Conservation (phyloP, 768 basidiomycete genomes). For the Rhodocollybia butyracea region DNA sequence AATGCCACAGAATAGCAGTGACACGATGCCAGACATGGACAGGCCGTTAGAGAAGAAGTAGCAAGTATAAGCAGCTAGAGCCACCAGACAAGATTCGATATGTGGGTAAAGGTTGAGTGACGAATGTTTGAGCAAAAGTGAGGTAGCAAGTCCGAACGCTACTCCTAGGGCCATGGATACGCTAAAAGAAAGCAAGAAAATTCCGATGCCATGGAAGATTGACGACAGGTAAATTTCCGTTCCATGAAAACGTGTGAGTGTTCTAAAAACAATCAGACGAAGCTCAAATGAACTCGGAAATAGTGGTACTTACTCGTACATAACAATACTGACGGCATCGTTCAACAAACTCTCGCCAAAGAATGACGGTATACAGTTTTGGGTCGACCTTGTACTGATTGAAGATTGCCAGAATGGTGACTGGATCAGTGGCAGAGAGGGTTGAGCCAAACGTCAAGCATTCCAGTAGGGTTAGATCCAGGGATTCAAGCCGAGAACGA, state of each 20-base stretch:
- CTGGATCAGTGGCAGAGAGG: conserved; percentile 95
- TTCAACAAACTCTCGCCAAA: conserved; percentile 97
- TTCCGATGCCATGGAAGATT: conserved; percentile 94
- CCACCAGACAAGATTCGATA: conserved; percentile 95
- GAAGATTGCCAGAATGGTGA: conserved; percentile 97
- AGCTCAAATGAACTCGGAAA: background rate
- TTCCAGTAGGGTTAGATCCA: conserved; percentile 84
- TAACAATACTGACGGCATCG: conserved; percentile 99
- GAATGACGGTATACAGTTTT: conserved; percentile 93
- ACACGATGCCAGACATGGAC: conserved; percentile 94
- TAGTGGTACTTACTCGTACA: conserved; percentile 87
- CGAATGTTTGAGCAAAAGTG: conserved; percentile 92
- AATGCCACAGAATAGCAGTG: conserved; percentile 96
- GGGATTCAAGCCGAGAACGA: conserved; percentile 89
- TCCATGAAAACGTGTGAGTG: conserved; percentile 88
- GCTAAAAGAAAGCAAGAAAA: conserved; percentile 94
- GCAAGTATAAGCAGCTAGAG: conserved; percentile 91
- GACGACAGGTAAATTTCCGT: conserved; percentile 82
- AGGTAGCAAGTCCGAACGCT: conserved; percentile 85
- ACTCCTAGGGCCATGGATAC: conserved; percentile 95
- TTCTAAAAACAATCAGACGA: conserved; percentile 44
- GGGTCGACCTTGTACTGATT: conserved; percentile 99
- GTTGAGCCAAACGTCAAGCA: conserved; percentile 97
- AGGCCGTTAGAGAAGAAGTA: conserved; percentile 99
- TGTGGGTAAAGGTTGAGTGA: conserved; percentile 83